Evolutionary conservation across 257 asterid species (phyloP), one percentile per base, ranked within the genome.

Genomic region (Fraxinus cuspidata): DNA sequence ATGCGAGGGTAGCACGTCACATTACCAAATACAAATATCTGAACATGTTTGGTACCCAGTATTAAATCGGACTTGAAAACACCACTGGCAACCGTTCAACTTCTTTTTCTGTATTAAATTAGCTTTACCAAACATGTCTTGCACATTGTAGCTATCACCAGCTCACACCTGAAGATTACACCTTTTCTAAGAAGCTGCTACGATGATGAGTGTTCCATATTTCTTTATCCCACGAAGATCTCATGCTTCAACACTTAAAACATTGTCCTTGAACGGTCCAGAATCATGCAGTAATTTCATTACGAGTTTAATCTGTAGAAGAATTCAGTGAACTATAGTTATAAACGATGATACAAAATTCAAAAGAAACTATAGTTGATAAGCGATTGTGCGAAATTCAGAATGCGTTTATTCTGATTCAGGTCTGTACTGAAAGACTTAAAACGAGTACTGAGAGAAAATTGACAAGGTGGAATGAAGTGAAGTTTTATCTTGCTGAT

Each of bases 191-290:
- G 65, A 56, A 56, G 65, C 65, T 3, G 32, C 69, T 63, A 63
- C 35, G 35, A 27, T 27, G 32, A 63, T 12, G 69, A 27, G 29
- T 27, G 34, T 11, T 3, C 69, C 5, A 63, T 7, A 44, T 40
- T 27, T 25, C 73, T 80, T 77, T 40, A 6, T 42, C n/a, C 29
- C 47, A 63, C 8, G 27, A 56, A 60, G 28, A 28, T 28, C 71
- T 70, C 42, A 1, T 42, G 67, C 29, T 53, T 78, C 79, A 31
- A n/a, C 78, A 23, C 81, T 75, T 84, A 84, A 83, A 27, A 37
- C 25, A 51, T 80, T 71, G 71, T 93, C 93, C 90, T 95, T 95
- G 71, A 92, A 93, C 19, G 98, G 99, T 18, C 99, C 89, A 19
- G 96, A 87, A 53, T 95, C 98, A 7, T 84, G 90, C 76, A 95